Percentiles rank a stretch among this genome's conserved stretches.
Evolutionary conservation across 2,329 filamentous ascomycete genomes (phyloP).

Genomic region (Volutella citrinella): DNA sequence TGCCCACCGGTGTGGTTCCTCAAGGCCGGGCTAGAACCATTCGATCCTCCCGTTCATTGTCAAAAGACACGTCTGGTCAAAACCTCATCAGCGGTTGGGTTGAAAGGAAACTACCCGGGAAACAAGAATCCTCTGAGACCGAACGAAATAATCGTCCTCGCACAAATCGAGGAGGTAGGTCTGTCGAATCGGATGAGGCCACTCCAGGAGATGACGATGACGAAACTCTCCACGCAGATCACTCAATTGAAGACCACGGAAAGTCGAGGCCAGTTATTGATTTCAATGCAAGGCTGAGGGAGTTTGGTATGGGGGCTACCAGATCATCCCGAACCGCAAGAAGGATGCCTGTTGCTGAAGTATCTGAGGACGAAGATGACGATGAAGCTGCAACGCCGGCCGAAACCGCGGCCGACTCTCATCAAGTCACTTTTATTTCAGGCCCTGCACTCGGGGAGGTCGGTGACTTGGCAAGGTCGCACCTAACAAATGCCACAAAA

Average conservation of each 20-base stretch:
- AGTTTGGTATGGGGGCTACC: constrained; percentile 13
- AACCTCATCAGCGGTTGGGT: constrained; percentile 45
- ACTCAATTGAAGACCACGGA: no score
- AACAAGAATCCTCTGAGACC: no score
- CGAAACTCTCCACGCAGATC: background rate
- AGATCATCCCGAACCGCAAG: background rate
- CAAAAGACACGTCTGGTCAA: constrained; percentile 20
- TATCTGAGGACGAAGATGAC: no score
- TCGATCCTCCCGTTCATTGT: constrained; percentile 17
- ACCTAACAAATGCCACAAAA: no score
- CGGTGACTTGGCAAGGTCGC: no score
- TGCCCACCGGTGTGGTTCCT: constrained; percentile 6
- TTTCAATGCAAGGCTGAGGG: constrained; percentile 34
- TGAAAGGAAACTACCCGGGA: constrained; percentile 11
- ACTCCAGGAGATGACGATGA: background rate
- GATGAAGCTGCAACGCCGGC: no score
- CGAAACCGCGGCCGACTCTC: no score
- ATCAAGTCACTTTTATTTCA: no score
- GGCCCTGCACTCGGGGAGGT: no score
- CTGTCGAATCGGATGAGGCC: constrained; percentile 5
- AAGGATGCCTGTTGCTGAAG: no score
- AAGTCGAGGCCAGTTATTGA: constrained; percentile 29
- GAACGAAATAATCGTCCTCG: no score
- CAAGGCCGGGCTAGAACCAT: constrained; percentile 17
- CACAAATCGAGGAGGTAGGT: no score